Percentiles rank a stretch among this genome's conserved stretches.
Evolutionary conservation across 2,329 filamentous ascomycete genomes (phyloP).

Genomic region (Aspergillus fischeri): DNA sequence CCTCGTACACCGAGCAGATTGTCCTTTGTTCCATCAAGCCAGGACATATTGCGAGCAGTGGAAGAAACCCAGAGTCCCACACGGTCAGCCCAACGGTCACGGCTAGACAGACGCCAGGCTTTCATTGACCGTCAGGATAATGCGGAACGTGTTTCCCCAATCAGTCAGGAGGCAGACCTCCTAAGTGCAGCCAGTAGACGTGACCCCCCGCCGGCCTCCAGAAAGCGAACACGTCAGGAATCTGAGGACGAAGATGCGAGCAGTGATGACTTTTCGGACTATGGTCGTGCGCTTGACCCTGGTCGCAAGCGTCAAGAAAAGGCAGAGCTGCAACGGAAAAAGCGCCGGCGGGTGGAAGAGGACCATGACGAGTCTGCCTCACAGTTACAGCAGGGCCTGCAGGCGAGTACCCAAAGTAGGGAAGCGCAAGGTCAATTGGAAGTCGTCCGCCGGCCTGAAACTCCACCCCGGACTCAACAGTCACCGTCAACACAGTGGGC

Average conservation of each 20-base stretch:
- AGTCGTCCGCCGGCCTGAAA: neutral
- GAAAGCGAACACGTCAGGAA: constrained; percentile 15
- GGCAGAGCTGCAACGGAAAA: constrained; percentile 10
- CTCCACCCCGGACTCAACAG: neutral
- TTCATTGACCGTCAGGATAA: constrained; percentile 36
- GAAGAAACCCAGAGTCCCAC: neutral
- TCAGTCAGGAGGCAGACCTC: constrained; percentile 25
- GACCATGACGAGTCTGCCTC: constrained; percentile 1
- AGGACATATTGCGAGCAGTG: constrained; percentile 8
- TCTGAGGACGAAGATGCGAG: constrained; percentile 20
- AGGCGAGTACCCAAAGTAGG: neutral
- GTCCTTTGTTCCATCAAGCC: neutral
- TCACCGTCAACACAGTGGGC: neutral
- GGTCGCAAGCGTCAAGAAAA: constrained; percentile 33
- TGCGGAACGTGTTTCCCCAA: constrained; percentile 33
- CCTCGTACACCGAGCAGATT: neutral
- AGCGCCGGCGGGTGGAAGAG: constrained; percentile 5
- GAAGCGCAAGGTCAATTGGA: neutral
- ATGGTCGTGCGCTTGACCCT: constrained; percentile 31
- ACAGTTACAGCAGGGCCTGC: constrained; percentile 7
- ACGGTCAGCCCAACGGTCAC: neutral
- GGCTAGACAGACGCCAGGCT: constrained; percentile 9
- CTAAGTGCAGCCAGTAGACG: constrained; percentile 15
- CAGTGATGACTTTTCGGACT: constrained; percentile 44
- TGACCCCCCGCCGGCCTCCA: constrained; percentile 3